These are phyloP conservation scores for Boechera retrofracta DNA, from an alignment of 345 rosid genomes.

Conservation along the genomic window DNA sequence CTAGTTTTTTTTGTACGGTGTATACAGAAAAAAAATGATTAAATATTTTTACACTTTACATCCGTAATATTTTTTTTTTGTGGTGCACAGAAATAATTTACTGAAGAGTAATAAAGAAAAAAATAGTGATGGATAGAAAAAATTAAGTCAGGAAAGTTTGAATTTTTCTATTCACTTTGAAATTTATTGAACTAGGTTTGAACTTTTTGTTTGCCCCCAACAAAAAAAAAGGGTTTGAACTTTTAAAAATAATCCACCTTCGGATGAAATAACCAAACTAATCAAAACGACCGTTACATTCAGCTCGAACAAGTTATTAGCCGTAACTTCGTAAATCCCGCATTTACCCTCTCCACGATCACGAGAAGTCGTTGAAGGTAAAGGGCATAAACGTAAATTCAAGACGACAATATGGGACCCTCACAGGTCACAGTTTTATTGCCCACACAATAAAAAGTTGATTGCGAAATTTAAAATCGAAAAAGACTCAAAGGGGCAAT, in stretches of 20 bases:
- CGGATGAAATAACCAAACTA: not conserved
- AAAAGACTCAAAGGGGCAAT: conserved; percentile 45
- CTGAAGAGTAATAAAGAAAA: not conserved
- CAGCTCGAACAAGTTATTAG: conserved; percentile 22
- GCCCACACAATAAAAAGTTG: conserved; percentile 35
- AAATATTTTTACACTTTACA: too few species aligned
- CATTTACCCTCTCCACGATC: conserved; percentile 2
- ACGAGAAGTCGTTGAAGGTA: not conserved
- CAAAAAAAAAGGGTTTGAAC: not conserved
- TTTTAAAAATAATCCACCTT: not conserved
- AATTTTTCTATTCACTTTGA: not conserved
- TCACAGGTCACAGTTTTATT: conserved; percentile 45
- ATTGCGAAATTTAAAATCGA: conserved; percentile 39
- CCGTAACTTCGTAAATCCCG: not conserved
- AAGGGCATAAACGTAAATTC: conserved; percentile 40
- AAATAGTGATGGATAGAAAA: not conserved
- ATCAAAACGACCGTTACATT: conserved; percentile 44
- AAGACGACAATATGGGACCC: conserved; percentile 37
- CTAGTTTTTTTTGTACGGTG: too few species aligned
- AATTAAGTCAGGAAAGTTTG: not conserved
- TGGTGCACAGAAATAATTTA: too few species aligned
- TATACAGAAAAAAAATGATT: too few species aligned
- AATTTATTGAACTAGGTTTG: not conserved
- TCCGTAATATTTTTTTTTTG: too few species aligned
- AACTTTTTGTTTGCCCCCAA: not conserved